Evolutionary conservation across 257 asterid genomes (phyloP).

Genomic region (Solanum lycopersicoides): DNA sequence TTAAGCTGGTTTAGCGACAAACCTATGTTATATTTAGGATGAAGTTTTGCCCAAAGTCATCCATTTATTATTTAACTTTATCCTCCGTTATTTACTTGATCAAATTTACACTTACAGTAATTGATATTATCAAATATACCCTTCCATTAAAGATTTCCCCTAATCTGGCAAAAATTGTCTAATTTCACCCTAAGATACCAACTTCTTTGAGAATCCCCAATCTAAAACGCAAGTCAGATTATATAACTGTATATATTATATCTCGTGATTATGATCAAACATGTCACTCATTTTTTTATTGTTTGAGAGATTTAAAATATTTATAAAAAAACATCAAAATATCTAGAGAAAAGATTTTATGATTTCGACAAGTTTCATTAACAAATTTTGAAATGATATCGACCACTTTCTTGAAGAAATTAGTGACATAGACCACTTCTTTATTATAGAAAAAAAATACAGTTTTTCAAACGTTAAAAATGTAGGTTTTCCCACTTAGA

Average conservation of each 20-base stretch:
- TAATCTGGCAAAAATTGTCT: no score
- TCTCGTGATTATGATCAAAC: background rate
- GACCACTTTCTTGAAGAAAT: background rate
- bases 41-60: background rate
- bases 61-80: no score
- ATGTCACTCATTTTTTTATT: background rate
- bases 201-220: no score
- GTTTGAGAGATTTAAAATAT: background rate
- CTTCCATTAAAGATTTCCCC: background rate
- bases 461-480: no score
- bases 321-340: background rate
- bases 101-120: no score
- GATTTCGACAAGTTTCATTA: background rate
- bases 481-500: no score
- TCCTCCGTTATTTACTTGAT: no score
- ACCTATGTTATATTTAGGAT: background rate
- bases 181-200: no score
- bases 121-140: background rate
- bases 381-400: background rate
- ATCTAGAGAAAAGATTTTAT: background rate
- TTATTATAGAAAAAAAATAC: background rate
- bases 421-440: background rate
- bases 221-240: no score
- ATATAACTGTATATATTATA: no score
- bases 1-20: background rate